Conservation (phyloP, 2,329 filamentous ascomycete genomes). For the Colletotrichum tanaceti region DNA sequence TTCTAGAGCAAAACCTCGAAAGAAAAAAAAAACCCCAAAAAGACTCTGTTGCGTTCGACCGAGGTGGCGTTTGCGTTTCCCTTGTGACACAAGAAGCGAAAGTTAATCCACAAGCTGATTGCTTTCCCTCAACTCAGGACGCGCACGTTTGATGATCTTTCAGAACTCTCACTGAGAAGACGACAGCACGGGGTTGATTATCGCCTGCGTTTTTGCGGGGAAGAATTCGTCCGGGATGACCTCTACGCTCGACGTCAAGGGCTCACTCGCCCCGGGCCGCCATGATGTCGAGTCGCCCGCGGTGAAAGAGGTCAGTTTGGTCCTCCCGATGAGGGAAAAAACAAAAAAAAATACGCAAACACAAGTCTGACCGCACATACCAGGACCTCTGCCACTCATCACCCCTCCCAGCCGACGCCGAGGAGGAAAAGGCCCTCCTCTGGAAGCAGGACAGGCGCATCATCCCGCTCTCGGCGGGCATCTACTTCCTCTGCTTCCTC, state of each 20-base stretch:
- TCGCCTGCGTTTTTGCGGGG: no score
- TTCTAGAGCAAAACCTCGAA: no score
- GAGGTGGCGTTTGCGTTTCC: background rate
- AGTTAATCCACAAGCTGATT: background rate
- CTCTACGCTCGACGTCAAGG: constrained; percentile 2
- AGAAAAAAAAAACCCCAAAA: no score
- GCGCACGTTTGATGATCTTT: background rate
- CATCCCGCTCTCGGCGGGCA: constrained; percentile 70
- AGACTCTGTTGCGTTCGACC: background rate
- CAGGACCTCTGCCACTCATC: background rate
- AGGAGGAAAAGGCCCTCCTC: constrained; percentile 55
- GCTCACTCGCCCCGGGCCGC: background rate
- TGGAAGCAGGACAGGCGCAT: constrained; percentile 73
- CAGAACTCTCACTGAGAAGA: background rate
- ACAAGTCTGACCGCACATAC: background rate
- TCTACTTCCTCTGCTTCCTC: constrained; percentile 76
- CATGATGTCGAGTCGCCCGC: constrained; percentile 21
- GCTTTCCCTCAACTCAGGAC: no score
- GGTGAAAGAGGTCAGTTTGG: constrained; percentile 2
- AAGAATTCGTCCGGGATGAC: background rate
- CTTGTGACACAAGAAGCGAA: background rate
- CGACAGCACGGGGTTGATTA: no score
- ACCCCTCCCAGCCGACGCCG: background rate
- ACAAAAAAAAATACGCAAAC: rapidly evolving
- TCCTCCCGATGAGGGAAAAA: no score